phyloP scores from a whole-genome alignment of 495 filamentous ascomycete species.

The Penicillium pancosmium region DNA sequence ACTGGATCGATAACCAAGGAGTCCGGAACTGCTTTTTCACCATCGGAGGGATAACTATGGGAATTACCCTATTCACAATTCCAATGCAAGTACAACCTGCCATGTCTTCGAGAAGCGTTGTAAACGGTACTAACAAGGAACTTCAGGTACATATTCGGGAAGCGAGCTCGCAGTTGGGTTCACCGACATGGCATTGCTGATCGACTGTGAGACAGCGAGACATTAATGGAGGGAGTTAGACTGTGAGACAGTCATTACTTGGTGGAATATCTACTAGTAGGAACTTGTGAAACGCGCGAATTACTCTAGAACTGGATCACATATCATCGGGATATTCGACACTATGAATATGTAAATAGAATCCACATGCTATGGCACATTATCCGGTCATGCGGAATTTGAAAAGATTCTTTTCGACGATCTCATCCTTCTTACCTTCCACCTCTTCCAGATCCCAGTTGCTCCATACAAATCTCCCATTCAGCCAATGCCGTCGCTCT shows the following conservation, averaged over 20 bases:
- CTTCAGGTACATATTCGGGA: conserved; percentile 35
- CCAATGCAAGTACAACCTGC: conserved; percentile 33
- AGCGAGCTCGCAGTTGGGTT: conserved; percentile 33
- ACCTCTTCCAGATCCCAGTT: conserved; percentile 53
- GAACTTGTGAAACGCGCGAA: background rate
- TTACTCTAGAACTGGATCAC: background rate
- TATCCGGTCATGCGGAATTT: conserved; percentile 17
- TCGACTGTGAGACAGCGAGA: conserved; percentile 16
- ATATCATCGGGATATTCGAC: too few relatives aligned
- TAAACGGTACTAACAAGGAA: background rate
- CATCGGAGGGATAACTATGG: conserved; percentile 42
- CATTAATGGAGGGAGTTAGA: too few relatives aligned
- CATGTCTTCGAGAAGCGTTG: background rate
- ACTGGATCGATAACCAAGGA: conserved; percentile 41
- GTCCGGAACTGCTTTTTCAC: conserved; percentile 41
- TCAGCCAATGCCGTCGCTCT: conserved; percentile 53
- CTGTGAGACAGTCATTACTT: conserved; percentile 7
- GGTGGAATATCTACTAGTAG: background rate
- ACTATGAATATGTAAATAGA: background rate
- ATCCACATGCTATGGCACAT: background rate
- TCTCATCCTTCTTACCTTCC: conserved; percentile 45
- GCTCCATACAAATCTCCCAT: conserved; percentile 47
- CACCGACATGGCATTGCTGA: conserved; percentile 29
- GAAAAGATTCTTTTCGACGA: conserved; percentile 28
- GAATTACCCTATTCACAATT: conserved; percentile 38